Evolutionary conservation across 106 monocot genomes (phyloP).

Genomic region (Dioscorea alata): DNA sequence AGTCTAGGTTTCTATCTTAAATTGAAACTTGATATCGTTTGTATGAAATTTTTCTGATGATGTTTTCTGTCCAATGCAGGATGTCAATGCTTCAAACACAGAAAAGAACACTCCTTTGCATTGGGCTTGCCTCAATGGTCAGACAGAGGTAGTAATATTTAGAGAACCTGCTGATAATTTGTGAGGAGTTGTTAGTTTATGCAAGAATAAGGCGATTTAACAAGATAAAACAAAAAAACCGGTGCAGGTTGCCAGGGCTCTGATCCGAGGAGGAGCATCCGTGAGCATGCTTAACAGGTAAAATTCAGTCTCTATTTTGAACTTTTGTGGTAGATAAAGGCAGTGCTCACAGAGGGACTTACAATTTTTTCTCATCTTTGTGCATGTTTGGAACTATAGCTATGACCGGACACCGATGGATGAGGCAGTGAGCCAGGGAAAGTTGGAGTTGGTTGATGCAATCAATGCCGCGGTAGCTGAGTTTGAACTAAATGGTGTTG

Average conservation of each 20-base stretch:
- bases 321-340: not conserved
- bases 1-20: no score
- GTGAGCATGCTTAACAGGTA: slow-evolving; percentile 75
- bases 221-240: not conserved
- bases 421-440: slow-evolving; percentile 74
- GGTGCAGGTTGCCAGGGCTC: slow-evolving; percentile 59
- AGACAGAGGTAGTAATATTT: slow-evolving; percentile 51
- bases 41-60: not conserved
- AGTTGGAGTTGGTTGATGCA: slow-evolving; percentile 71
- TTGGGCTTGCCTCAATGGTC: slow-evolving; percentile 97
- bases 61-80: slow-evolving; percentile 30
- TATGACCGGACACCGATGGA: slow-evolving; percentile 84
- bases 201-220: not conserved
- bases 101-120: slow-evolving; percentile 92
- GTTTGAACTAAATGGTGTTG: slow-evolving; percentile 52
- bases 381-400: slow-evolving; percentile 21
- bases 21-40: not conserved
- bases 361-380: not conserved
- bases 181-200: not conserved
- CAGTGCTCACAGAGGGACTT: not conserved
- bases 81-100: slow-evolving; percentile 65
- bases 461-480: slow-evolving; percentile 62
- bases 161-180: not conserved
- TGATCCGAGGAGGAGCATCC: slow-evolving; percentile 59
- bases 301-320: not conserved